Evolutionary conservation across 2,329 filamentous ascomycete genomes (phyloP), one percentile per base, ranked within the genome.

Genomic region (Fusarium lateritium): DNA sequence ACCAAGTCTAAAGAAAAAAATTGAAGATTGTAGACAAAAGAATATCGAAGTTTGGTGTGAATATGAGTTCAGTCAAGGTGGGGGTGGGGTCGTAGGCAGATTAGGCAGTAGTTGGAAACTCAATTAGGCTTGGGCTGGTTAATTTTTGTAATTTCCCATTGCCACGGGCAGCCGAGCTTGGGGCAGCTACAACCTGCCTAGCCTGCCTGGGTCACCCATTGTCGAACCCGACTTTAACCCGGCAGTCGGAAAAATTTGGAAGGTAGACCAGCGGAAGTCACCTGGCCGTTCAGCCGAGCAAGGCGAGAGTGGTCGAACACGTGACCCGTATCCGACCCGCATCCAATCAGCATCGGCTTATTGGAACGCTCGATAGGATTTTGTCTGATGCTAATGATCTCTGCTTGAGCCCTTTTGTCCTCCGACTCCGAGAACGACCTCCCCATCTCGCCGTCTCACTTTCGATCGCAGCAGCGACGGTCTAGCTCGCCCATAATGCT

Each of bases 401-500:
- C 73, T 78, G 74, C 75, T 64, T 78, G 77, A 80, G 78, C 77
- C 77, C 75, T 79, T 80, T 79, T 77, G 78, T 76, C 73, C 72
- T 72, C 75, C 76, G 78, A 76, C 75, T 69, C 78, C 76, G 79
- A 80, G 74, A 79, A 72, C 77, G 77, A 78, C 69, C 51, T 72
- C 72, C 75, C 72, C 76, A 79, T 78, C 54, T 65, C 75, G 77
- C 75, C 77, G 77, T 74, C 75, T 74, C 70, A 73, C 63, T 73
- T 72, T 76, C 72, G 75, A 79, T 77, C 73, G 77, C 77, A 77
- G 75, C 78, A 78, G 77, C 73, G 76, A 76, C 78, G 76, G 75
- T 80, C 76, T 74, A 80, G 76, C 75, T 79, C 74, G 82, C 82
- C 83, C 87, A 92, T 83, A 81, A 98, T 98, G 95, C 91, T 98